These are phyloP conservation scores for Auxenochlorella protothecoides DNA, from an alignment of 139 green algal species.

Conservation along the genomic window DNA sequence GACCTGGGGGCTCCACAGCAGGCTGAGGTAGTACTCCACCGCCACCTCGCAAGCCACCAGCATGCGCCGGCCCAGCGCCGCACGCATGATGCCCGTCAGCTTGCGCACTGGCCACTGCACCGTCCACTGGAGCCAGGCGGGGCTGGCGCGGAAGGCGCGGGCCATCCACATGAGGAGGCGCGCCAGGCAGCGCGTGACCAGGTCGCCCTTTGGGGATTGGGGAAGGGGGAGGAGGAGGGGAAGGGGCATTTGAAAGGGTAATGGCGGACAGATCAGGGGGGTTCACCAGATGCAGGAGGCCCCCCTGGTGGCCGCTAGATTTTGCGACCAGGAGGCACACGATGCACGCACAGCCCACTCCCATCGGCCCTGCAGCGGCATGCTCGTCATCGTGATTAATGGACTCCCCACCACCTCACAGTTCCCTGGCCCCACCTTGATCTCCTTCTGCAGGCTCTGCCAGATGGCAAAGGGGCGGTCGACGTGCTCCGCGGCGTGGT, in stretches of 20 bases:
- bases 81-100: constrained; percentile 19
- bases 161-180: constrained; percentile 6
- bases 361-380: too few relatives aligned
- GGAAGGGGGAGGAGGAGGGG: not conserved
- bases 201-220: constrained; percentile 1
- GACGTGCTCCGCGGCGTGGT: constrained; percentile 38
- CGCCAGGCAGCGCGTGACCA: constrained; percentile 1
- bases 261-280: not conserved
- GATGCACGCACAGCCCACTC: too few relatives aligned
- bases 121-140: constrained; percentile 4
- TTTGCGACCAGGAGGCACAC: too few relatives aligned
- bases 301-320: too few relatives aligned
- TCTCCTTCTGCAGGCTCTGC: constrained; percentile 22
- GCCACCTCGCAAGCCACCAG: constrained; percentile 61
- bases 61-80: constrained; percentile 34
- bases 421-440: constrained; percentile 5
- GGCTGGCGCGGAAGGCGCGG: constrained; percentile 1
- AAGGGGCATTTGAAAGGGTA: not conserved
- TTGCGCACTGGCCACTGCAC: constrained; percentile 10
- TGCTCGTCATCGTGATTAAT: too few relatives aligned
- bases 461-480: constrained; percentile 31
- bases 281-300: too few relatives aligned
- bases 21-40: constrained; percentile 65
- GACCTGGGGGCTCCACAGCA: constrained; percentile 47
- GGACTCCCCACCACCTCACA: too few relatives aligned